These are phyloP conservation scores for Trichoderma asperelloides DNA, from an alignment of 495 filamentous ascomycete species.

Conservation along the genomic window DNA sequence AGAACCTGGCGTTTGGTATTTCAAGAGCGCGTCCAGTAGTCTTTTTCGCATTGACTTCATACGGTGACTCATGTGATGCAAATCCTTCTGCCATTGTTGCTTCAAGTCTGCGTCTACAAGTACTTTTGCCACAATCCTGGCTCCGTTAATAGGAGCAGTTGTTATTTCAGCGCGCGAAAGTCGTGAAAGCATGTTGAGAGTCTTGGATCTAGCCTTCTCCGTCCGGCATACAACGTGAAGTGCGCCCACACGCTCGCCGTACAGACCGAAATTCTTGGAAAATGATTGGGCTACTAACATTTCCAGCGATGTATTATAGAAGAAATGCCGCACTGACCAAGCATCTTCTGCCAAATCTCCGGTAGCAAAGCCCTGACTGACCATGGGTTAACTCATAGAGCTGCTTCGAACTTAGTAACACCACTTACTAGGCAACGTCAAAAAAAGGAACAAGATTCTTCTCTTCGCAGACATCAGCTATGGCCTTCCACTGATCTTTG, in stretches of 20 bases:
- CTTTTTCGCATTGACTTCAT: constrained; percentile 37
- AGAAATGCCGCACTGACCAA: constrained; percentile 45
- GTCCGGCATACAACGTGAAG: constrained; percentile 38
- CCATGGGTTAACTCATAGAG: background rate
- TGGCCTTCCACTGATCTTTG: constrained; percentile 46
- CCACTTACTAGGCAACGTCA: constrained; percentile 38
- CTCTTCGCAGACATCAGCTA: constrained; percentile 40
- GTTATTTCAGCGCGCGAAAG: constrained; percentile 41
- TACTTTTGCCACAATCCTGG: constrained; percentile 42
- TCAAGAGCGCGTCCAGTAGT: constrained; percentile 34
- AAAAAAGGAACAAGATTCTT: constrained; percentile 48
- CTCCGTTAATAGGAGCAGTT: constrained; percentile 40
- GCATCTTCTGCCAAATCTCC: constrained; percentile 43
- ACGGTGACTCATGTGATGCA: constrained; percentile 43
- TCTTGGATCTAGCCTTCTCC: constrained; percentile 24
- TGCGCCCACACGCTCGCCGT: constrained; percentile 43
- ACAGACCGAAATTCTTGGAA: constrained; percentile 50
- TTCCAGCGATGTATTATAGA: constrained; percentile 23
- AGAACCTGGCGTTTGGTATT: constrained; percentile 36
- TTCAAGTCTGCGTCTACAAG: constrained; percentile 31
- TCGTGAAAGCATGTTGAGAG: constrained; percentile 35
- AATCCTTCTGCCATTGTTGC: constrained; percentile 40
- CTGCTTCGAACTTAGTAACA: background rate
- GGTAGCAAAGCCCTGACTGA: constrained; percentile 44
- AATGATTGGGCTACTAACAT: constrained; percentile 45